These are phyloP conservation scores for Saturnispora saitoi DNA, from an alignment of 805 yeast genomes.

Conservation along the genomic window DNA sequence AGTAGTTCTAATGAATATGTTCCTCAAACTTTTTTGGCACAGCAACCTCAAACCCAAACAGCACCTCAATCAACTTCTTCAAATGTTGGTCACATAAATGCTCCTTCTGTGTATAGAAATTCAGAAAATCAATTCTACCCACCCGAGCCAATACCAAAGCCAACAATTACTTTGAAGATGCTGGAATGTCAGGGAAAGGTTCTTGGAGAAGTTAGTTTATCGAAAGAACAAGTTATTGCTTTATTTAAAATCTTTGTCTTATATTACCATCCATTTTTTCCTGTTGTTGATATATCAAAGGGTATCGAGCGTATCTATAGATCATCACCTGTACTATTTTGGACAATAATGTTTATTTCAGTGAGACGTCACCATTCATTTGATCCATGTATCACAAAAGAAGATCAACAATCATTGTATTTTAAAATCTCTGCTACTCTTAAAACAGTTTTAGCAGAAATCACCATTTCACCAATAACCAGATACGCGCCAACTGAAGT, in stretches of 20 bases:
- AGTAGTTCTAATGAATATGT: neutral
- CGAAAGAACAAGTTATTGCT: conserved; percentile 50
- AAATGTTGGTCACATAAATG: neutral
- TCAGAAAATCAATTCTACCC: conserved; percentile 9
- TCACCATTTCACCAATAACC: conserved; percentile 84
- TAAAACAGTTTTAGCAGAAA: conserved; percentile 73
- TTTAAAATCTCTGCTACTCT: conserved; percentile 58
- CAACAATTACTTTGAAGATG: conserved; percentile 21
- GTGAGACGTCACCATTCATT: conserved; percentile 49
- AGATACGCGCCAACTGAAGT: conserved; percentile 70
- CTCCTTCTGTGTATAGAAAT: conserved; percentile 5
- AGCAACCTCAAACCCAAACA: neutral
- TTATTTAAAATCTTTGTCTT: conserved; percentile 62
- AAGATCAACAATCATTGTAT: conserved; percentile 35
- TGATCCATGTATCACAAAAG: conserved; percentile 16
- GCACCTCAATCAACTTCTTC: neutral
- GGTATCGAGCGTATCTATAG: conserved; percentile 79
- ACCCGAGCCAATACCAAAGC: conserved; percentile 18
- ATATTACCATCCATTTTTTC: conserved; percentile 79
- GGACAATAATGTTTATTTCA: conserved; percentile 88
- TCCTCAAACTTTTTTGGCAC: neutral
- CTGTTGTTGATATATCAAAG: conserved; percentile 71
- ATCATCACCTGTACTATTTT: conserved; percentile 80
- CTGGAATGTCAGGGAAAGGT: conserved; percentile 57
- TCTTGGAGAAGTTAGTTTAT: conserved; percentile 57